Conservation (phyloP, 208 protist species). For the Wallacemonas collosoma region DNA sequence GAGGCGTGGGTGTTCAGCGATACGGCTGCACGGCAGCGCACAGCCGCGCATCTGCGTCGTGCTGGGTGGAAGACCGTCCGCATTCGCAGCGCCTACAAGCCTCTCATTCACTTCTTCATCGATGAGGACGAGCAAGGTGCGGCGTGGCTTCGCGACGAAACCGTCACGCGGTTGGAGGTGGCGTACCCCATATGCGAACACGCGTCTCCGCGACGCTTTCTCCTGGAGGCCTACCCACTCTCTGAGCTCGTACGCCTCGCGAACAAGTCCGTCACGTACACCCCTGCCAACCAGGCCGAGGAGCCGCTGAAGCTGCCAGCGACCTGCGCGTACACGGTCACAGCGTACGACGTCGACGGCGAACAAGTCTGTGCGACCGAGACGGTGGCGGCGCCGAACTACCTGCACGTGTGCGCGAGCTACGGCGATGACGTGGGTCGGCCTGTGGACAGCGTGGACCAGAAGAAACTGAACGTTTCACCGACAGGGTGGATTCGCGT, state of each 20-base stretch:
- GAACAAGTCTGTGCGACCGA: not conserved
- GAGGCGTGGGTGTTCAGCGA: slow-evolving; percentile 5
- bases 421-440: not conserved
- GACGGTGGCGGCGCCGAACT: slow-evolving; percentile 5
- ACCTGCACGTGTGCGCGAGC: slow-evolving; percentile 3
- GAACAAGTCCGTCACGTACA: slow-evolving; percentile 4
- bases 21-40: not conserved
- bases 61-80: not conserved
- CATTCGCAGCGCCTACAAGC: slow-evolving; percentile 11
- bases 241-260: not conserved
- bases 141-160: not conserved
- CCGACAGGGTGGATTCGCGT: slow-evolving; percentile 12
- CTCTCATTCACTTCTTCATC: slow-evolving; percentile 11
- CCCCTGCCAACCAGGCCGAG: not conserved
- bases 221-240: slow-evolving; percentile 12
- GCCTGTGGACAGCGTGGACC: not conserved
- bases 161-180: not conserved
- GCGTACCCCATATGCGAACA: not conserved
- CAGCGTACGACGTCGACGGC: not conserved
- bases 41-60: not conserved
- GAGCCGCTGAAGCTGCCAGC: slow-evolving; percentile 2
- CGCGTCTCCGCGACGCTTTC: not conserved
- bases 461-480: slow-evolving; percentile 5
- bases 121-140: not conserved
- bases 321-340: not conserved